Conservation (phyloP, 139 green algal genomes). For the Auxenochlorella pyrenoidosa region DNA sequence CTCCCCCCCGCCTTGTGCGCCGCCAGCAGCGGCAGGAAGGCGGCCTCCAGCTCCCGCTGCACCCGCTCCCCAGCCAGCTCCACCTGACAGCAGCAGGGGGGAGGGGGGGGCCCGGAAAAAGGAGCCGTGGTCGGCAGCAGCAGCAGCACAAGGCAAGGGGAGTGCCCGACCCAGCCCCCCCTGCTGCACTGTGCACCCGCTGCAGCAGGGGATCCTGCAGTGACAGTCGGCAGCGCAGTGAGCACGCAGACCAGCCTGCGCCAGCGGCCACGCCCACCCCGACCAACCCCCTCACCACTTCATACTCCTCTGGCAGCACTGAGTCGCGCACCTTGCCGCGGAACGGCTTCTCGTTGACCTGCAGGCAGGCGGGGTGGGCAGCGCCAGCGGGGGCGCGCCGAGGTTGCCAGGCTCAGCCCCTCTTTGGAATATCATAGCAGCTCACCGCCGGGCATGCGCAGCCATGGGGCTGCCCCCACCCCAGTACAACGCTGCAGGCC, state of each 20-base stretch:
- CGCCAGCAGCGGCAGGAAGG: background rate
- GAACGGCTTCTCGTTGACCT: slow-evolving; percentile 51
- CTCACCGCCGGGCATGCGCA: no score
- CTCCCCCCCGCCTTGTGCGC: background rate
- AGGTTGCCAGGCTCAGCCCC: no score
- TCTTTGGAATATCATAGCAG: no score
- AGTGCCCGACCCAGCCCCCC: background rate
- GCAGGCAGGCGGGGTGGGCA: background rate
- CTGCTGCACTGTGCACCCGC: no score
- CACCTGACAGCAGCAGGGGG: background rate
- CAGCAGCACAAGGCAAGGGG: background rate
- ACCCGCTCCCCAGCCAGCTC: background rate
- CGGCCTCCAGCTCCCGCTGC: slow-evolving; percentile 10
- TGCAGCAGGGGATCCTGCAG: no score
- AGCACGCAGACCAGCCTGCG: no score
- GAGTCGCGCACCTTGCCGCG: slow-evolving; percentile 42
- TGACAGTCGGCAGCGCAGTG: no score
- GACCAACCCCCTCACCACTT: slow-evolving; percentile 33
- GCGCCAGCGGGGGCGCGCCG: no score
- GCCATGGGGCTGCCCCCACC: background rate
- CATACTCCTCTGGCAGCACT: slow-evolving; percentile 16
- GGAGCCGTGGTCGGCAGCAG: no score
- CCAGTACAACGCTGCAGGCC: background rate
- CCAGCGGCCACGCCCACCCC: background rate
- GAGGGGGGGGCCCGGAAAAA: background rate